Evolutionary conservation across 2,329 filamentous ascomycete species (phyloP).

Genomic region (Beauveria pseudobassiana): DNA sequence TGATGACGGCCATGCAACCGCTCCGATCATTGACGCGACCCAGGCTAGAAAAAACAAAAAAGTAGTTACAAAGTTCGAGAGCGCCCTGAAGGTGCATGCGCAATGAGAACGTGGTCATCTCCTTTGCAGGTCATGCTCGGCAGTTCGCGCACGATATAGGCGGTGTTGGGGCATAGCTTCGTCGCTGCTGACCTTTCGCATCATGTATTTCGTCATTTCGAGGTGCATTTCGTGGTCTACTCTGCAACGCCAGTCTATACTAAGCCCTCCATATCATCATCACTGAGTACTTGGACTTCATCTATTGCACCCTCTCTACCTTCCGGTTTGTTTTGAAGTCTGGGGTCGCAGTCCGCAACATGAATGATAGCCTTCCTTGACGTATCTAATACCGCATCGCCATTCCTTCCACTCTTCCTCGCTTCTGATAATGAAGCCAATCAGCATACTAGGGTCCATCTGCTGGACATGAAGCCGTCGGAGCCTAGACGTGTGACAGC

Average conservation of each 20-base stretch:
- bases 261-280: constrained; percentile 39
- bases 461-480: constrained; percentile 77
- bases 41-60: background rate
- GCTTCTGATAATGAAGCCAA: constrained; percentile 80
- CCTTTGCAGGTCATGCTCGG: background rate
- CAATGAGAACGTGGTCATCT: background rate
- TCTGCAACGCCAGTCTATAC: background rate
- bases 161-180: background rate
- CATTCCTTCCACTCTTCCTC: constrained; percentile 79
- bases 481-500: constrained; percentile 81
- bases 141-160: background rate
- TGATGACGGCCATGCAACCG: constrained; percentile 55
- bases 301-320: constrained; percentile 72
- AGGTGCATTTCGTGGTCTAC: background rate
- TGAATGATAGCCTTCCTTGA: constrained; percentile 79
- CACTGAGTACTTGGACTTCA: constrained; percentile 83
- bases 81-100: background rate
- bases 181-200: background rate
- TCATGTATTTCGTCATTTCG: background rate
- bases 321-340: constrained; percentile 39
- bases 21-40: background rate
- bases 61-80: background rate
- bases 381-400: constrained; percentile 66
- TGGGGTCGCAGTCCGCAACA: constrained; percentile 64
- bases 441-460: constrained; percentile 97